Conservation (phyloP, 108 stramenopile genomes). For the Cyclotella sp. region DNA sequence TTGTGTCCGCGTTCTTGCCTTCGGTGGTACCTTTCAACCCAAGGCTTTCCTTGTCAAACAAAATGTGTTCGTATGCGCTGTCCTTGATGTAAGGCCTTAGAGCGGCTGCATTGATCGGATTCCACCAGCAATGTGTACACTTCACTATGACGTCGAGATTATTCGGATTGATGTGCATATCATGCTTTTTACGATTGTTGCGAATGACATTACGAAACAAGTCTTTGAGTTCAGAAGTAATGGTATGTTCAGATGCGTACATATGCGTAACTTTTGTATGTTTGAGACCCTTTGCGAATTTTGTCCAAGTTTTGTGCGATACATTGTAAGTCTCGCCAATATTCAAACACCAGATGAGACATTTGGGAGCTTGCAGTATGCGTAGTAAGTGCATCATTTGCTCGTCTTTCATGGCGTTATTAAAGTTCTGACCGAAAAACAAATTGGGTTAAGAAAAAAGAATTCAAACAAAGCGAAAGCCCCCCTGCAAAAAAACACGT, state of each 20-base stretch:
- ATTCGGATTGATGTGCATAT: constrained; percentile 84
- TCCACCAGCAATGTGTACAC: constrained; percentile 97
- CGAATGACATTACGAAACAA: constrained; percentile 84
- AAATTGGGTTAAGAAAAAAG: background rate
- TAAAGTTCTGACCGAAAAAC: constrained; percentile 73
- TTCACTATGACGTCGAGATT: constrained; percentile 90
- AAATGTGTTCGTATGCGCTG: constrained; percentile 75
- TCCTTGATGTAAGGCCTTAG: constrained; percentile 86
- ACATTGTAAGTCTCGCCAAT: constrained; percentile 95
- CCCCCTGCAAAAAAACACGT: constrained; percentile 18
- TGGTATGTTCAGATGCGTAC: constrained; percentile 94
- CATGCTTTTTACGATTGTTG: constrained; percentile 87
- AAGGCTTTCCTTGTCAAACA: constrained; percentile 75
- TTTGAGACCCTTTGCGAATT: constrained; percentile 81
- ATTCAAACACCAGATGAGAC: constrained; percentile 93
- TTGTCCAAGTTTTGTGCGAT: constrained; percentile 75
- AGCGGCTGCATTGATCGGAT: constrained; percentile 89
- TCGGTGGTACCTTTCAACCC: constrained; percentile 64
- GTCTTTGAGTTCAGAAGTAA: constrained; percentile 83
- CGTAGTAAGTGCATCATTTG: constrained; percentile 86
- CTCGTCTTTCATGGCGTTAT: constrained; percentile 86
- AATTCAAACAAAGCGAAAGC: background rate
- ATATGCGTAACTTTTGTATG: constrained; percentile 92
- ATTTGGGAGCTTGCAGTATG: constrained; percentile 78
- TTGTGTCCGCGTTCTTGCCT: constrained; percentile 51